Conservation (phyloP, 495 filamentous ascomycete genomes). For the Polyplosphaeria fusca region DNA sequence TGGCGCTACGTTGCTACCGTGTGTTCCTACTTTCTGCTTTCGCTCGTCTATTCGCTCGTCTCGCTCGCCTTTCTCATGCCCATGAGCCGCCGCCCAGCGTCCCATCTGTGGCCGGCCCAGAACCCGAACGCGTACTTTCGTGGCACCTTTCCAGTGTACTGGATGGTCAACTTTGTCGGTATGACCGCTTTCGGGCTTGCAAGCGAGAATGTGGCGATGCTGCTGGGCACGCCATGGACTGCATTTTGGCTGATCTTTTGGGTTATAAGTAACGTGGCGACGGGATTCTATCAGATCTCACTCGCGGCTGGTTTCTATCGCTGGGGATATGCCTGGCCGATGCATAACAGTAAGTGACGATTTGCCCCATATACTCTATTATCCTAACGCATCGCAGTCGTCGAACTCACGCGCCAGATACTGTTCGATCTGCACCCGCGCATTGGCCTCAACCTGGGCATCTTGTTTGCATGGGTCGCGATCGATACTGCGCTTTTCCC, state of each 20-base stretch:
- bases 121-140: conserved; percentile 55
- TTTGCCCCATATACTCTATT: not conserved
- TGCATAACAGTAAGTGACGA: conserved; percentile 54
- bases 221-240: conserved; percentile 65
- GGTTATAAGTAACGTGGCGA: conserved; percentile 69
- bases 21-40: conserved; percentile 63
- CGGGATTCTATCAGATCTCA: conserved; percentile 61
- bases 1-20: conserved; percentile 63
- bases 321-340: conserved; percentile 72
- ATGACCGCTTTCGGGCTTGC: conserved; percentile 67
- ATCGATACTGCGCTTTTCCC: conserved; percentile 59
- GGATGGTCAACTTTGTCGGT: conserved; percentile 71
- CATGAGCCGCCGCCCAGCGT: conserved; percentile 45
- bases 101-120: conserved; percentile 32
- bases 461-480: conserved; percentile 60
- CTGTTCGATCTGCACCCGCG: conserved; percentile 60
- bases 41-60: conserved; percentile 55
- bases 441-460: conserved; percentile 63
- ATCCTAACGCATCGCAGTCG: conserved; percentile 43
- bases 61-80: conserved; percentile 56
- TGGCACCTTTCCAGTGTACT: conserved; percentile 65
- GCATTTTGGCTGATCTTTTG: conserved; percentile 72
- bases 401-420: conserved; percentile 60
- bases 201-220: conserved; percentile 71
- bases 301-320: conserved; percentile 59